Percentiles rank a stretch among this genome's conserved stretches.
These are phyloP conservation scores for Penicillium sp. DNA, from an alignment of 2,329 filamentous ascomycete genomes.

Conservation along the genomic window DNA sequence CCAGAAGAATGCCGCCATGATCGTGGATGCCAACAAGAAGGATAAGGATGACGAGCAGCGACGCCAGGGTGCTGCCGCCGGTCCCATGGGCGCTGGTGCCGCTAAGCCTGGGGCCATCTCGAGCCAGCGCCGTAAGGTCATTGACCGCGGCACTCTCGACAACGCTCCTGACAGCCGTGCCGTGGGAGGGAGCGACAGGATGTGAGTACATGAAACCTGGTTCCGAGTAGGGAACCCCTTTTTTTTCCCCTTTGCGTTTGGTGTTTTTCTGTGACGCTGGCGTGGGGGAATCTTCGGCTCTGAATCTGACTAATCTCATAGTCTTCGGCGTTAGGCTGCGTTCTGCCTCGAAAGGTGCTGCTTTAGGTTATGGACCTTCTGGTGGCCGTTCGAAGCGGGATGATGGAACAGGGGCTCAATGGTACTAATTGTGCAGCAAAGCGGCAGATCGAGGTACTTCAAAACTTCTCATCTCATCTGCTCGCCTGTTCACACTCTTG, in stretches of 20 bases:
- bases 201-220: slow-evolving; percentile 77
- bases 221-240: slow-evolving; percentile 76
- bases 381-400: slow-evolving; percentile 50
- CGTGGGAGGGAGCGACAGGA: slow-evolving; percentile 79
- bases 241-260: slow-evolving; percentile 72
- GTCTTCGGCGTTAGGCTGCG: slow-evolving; percentile 81
- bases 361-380: slow-evolving; percentile 44
- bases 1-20: slow-evolving; percentile 97
- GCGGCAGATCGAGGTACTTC: slow-evolving; percentile 24
- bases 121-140: slow-evolving; percentile 75
- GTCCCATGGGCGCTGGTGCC: slow-evolving; percentile 48
- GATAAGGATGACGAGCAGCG: slow-evolving; percentile 68
- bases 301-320: slow-evolving; percentile 73
- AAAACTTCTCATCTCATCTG: slow-evolving; percentile 14
- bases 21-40: slow-evolving; percentile 71
- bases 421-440: slow-evolving; percentile 40
- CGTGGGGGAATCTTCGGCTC: slow-evolving; percentile 62
- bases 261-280: slow-evolving; percentile 69
- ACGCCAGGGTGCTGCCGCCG: slow-evolving; percentile 59
- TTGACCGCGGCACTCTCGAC: slow-evolving; percentile 62
- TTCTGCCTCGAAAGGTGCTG: slow-evolving; percentile 69
- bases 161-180: slow-evolving; percentile 68
- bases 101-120: slow-evolving; percentile 68
- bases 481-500: slow-evolving; percentile 26
- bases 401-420: slow-evolving; percentile 47